Conservation (phyloP, 2,329 filamentous ascomycete genomes). For the Fusarium papillatum region DNA sequence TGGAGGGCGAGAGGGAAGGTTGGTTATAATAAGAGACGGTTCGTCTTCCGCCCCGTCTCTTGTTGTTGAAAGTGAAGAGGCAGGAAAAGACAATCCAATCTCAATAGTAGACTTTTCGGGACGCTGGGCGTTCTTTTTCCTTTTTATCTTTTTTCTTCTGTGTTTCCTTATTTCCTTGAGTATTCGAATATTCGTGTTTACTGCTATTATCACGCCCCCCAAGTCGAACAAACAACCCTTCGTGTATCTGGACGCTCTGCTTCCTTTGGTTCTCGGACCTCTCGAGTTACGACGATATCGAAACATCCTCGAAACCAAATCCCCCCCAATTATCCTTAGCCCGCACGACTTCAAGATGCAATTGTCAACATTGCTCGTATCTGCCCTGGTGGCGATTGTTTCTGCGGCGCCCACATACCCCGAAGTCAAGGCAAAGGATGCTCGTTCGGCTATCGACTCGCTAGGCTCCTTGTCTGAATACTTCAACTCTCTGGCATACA, state of each 20-base stretch:
- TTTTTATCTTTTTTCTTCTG: constrained; percentile 31
- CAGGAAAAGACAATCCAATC: constrained; percentile 37
- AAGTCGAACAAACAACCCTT: constrained; percentile 18
- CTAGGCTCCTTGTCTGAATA: constrained; percentile 68
- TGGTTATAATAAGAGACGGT: constrained; percentile 45
- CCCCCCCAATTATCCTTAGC: not conserved
- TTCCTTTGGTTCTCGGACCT: constrained; percentile 25
- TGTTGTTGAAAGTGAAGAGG: constrained; percentile 25
- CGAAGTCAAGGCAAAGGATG: constrained; percentile 51
- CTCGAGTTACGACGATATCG: constrained; percentile 23
- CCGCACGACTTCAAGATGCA: constrained; percentile 59
- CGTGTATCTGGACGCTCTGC: constrained; percentile 17
- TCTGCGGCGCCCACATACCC: constrained; percentile 61
- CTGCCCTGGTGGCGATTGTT: constrained; percentile 60
- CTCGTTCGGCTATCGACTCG: constrained; percentile 53
- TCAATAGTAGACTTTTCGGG: constrained; percentile 28
- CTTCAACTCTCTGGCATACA: constrained; percentile 71
- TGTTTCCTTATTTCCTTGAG: constrained; percentile 42
- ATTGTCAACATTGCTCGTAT: constrained; percentile 60
- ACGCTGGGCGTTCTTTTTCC: constrained; percentile 37
- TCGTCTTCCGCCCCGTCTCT: constrained; percentile 21
- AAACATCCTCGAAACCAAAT: constrained; percentile 11
- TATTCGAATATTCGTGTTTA: constrained; percentile 23
- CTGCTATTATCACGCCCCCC: constrained; percentile 11
- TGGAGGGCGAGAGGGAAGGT: constrained; percentile 14